Evolutionary conservation across 2,329 filamentous ascomycete genomes (phyloP), one percentile per base, ranked within the genome.

Genomic region (Colletotrichum echinochloae): DNA sequence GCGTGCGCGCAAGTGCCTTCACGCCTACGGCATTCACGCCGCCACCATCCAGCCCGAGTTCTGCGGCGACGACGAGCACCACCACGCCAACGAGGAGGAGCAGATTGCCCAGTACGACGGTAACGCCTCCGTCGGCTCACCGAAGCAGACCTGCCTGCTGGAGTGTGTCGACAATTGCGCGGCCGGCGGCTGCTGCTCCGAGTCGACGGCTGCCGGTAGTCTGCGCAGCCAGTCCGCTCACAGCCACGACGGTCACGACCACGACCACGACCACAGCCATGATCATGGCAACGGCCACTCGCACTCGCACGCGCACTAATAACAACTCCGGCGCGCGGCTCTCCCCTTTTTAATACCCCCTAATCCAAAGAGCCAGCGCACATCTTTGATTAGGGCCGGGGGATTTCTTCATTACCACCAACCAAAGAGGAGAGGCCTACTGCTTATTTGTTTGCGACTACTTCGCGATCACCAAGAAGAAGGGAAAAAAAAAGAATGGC

Each of bases 11-110:
- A 91, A 91, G 77, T 99, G 96, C 77, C 89, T 99, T 3, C 96
- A 99, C 80, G 95, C 90, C 44, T 98, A 97, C 76, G 95, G 96
- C 66, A 98, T 99, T 74, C 96, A 99, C 83, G 97, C 93, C 46
- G 95, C 94, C 44, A 99, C 96, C 16, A 98, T 99, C 75, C 96
- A 99, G 81, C 96, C 96, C 7, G 96, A 99, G 80, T 99, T 91
- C 75, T 90, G 88, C 73, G 79, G 89, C 33, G 88, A 89, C 73
- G 77, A 82, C 49, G 79, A 81, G 61, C 86, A 84, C 73, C 78
- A 41, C 33, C 30, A 51, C 46, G n/a, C 33, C 20, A 28, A 76
- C 65, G 81, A 83, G 48, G 74, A 78, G 18, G 79, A 81, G 3
- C 60, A 28, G n/a, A 62, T 62, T 12, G 33, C 20, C 41, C 70